Evolutionary conservation across 768 basidiomycete species (phyloP), one percentile per base, ranked within the genome.

Genomic region (Phlebiopsis flavidoalba): DNA sequence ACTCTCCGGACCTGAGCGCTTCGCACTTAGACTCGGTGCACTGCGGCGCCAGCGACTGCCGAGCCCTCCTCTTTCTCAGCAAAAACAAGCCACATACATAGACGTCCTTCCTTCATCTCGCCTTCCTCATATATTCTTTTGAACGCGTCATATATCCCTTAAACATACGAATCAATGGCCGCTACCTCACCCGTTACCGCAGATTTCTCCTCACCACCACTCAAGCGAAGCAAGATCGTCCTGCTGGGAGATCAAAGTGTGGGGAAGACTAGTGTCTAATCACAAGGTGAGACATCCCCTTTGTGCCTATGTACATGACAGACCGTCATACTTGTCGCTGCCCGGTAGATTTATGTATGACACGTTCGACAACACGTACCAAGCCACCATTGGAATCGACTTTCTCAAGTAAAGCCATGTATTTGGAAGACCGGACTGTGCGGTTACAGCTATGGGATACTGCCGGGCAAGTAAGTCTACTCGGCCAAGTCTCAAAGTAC

Each of bases 341-440:
- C 48, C 3, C 17, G 14, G 26, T 66, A 95, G 93, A 76, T 91
- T 92, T 73, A 95, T 98, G 97, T 99, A 99, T 73, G 97, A 99
- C 76, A 98, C 97, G 0, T 99, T 99, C 74, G 97, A 99, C 80
- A 98, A 98, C 75, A 98, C 96, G 48, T 99, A 99, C 74, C 93
- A 94, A 72, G 94, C 94, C 19, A 96, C 94, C 10, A 96, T 96
- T 71, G 94, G 96, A 60, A 99, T 99, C 75, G 97, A 99, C 78
- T 99, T 99, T 74, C 79, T 99, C 76, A 96, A n/a, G 94, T 78
- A 99, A 99, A 81, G 98, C 97, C 0, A 96, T 99, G 93, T 99
- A 99, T 75, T 82, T 98, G 60, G 97, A 99, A 71, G 97, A 99
- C 77, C 82, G 97, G 68, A 99, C 97, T 0, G 96, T 99, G 51